Evolutionary conservation across 495 filamentous ascomycete genomes (phyloP).

Genomic region (Neurospora sp.): DNA sequence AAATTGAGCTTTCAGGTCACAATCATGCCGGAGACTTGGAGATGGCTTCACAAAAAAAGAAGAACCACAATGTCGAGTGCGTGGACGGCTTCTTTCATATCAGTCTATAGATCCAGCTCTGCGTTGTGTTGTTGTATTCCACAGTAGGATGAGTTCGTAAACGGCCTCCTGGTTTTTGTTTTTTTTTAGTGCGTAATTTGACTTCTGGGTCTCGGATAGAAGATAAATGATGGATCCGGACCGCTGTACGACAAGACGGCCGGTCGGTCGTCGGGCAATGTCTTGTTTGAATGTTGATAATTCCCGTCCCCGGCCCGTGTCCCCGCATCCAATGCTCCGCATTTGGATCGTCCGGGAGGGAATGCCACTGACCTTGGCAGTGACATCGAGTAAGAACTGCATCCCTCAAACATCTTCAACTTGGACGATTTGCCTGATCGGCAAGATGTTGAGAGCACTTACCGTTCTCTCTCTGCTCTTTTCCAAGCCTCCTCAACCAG

Average conservation of each 20-base stretch:
- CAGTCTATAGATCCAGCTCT: too few species aligned
- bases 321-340: neutral
- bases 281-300: neutral
- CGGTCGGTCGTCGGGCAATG: neutral
- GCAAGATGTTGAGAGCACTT: neutral
- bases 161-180: too few species aligned
- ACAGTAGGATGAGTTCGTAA: too few species aligned
- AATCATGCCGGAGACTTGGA: neutral
- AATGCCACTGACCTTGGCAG: neutral
- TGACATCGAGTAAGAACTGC: neutral
- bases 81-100: too few species aligned
- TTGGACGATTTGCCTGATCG: neutral
- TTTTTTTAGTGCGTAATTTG: neutral
- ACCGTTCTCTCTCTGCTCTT: neutral
- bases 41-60: too few species aligned
- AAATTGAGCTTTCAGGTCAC: neutral
- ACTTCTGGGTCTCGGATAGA: neutral
- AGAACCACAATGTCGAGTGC: too few species aligned
- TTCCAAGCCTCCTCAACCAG: neutral
- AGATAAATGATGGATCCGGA: neutral
- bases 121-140: too few species aligned
- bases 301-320: neutral
- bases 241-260: neutral
- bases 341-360: neutral
- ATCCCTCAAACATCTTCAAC: neutral